phyloP scores from a whole-genome alignment of 163 green algal species.

The Scenedesmus sp. region DNA sequence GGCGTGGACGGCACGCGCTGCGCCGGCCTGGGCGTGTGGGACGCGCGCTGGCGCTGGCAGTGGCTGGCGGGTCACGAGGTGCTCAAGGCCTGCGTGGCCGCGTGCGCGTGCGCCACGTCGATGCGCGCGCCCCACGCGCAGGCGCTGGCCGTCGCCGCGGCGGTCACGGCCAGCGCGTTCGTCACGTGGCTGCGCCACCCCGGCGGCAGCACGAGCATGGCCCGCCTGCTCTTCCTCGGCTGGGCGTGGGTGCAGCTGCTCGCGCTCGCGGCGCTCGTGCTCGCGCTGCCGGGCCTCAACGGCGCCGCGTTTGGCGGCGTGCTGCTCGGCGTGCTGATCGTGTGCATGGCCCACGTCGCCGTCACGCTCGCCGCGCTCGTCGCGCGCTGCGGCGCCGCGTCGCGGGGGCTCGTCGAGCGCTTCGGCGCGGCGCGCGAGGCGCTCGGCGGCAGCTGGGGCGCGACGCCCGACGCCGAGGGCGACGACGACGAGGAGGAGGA shows the following conservation, averaged over 20 bases:
- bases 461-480: too few species aligned
- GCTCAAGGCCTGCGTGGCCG: not conserved
- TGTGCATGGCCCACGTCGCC: not conserved
- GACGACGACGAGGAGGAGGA: too few species aligned
- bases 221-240: not conserved
- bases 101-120: not conserved
- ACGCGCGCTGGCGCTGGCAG: not conserved
- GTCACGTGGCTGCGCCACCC: not conserved
- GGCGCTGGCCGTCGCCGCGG: not conserved
- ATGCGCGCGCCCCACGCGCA: not conserved
- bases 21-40: not conserved
- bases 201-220: constrained; percentile 1
- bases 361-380: not conserved
- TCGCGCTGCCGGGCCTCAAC: not conserved
- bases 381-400: not conserved
- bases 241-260: not conserved
- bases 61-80: not conserved
- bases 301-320: not conserved
- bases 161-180: not conserved
- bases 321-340: not conserved
- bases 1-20: not conserved
- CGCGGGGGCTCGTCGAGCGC: too few species aligned
- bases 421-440: too few species aligned
- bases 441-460: too few species aligned
- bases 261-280: not conserved